Conservation (phyloP, 768 basidiomycete species). For the Imleria badia region DNA sequence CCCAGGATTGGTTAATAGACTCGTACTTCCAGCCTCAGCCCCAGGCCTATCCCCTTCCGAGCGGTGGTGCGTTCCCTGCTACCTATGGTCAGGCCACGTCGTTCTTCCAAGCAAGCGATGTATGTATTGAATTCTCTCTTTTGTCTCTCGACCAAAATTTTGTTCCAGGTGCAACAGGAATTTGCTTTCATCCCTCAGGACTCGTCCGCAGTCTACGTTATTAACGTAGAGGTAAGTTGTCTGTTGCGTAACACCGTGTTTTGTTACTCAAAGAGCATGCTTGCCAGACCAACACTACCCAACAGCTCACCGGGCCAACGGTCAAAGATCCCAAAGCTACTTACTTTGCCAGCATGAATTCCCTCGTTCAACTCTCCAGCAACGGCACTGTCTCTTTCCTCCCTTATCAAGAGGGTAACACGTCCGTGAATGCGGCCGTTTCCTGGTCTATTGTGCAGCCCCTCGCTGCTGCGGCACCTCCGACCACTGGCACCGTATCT, state of each 20-base stretch:
- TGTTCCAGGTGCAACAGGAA: slow-evolving; percentile 59
- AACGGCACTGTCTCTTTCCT: slow-evolving; percentile 60
- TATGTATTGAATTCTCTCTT: slow-evolving; percentile 30
- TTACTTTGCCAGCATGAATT: slow-evolving; percentile 61
- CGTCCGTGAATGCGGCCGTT: slow-evolving; percentile 43
- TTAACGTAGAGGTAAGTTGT: slow-evolving; percentile 59
- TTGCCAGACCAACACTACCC: slow-evolving; percentile 60
- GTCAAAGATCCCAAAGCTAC: slow-evolving; percentile 57
- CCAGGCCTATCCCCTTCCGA: slow-evolving; percentile 51
- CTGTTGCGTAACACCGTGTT: neutral
- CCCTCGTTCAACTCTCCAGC: slow-evolving; percentile 68
- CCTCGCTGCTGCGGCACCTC: slow-evolving; percentile 46
- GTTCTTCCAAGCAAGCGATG: slow-evolving; percentile 59
- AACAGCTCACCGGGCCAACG: slow-evolving; percentile 56
- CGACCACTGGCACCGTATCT: slow-evolving; percentile 24
- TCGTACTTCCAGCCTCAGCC: slow-evolving; percentile 75
- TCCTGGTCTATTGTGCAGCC: slow-evolving; percentile 48
- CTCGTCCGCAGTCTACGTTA: slow-evolving; percentile 66
- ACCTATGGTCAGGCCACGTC: slow-evolving; percentile 67
- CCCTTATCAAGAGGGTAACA: slow-evolving; percentile 50
- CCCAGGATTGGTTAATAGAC: slow-evolving; percentile 40
- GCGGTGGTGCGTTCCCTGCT: slow-evolving; percentile 60
- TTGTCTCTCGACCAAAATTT: neutral
- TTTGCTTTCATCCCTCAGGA: slow-evolving; percentile 80
- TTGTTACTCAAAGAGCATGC: slow-evolving; percentile 5